Base-by-base conservation (phyloP, 2,329 filamentous ascomycete genomes). In the Pseudocercospora crystallina region DNA sequence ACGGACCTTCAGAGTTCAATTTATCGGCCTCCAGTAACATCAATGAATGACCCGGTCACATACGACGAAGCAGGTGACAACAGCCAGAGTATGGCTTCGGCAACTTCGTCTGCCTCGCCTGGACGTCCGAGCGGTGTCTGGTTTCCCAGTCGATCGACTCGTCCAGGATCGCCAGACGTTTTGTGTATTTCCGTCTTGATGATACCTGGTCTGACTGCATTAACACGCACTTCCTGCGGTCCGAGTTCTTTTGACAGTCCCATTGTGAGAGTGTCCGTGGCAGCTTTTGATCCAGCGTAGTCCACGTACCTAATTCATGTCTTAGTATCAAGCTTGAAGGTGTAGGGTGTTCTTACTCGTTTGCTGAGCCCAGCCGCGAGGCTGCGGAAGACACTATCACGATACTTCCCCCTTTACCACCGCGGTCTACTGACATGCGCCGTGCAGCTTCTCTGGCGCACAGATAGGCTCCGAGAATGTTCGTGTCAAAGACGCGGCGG, bases 231-330 rank as follows among this genome's bases (percentile, higher is more conserved):
- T 8, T 51, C 43, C 20, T 56, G 34, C 4, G 61, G 59, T 3
- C 60, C 62, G 31, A 63, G 53, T 42, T 65, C 62, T 38, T 64
- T 65, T 4, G 56, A 45, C 20, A 64, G 49, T 3, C 63, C 62
- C 3, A 61, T 30, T 9, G 60, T 61, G 8, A 65, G 50, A 5
- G 57, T 61, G 38, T 65, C 62, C 14, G 63, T 59, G 8, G 61
- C 62, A 29, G 61, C 62, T 41, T 65, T 65, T 11, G 57, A 62
- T 2, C 60, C 61, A 15, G 62, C 62, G 37, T 65, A 65, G 39
- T 65, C 62, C 8, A 64, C 61, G 32, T 56, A 64, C 32, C 64
- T 61, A 34, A 26, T 3, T 26, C 20, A 4, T 3, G 55, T 60
- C 35, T 65, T 61, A 14, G 63, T 59, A 8, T 60, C 62, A 29